These are phyloP conservation scores for Podosphaera aphanis DNA, from an alignment of 2,329 filamentous ascomycete species.

Conservation along the genomic window DNA sequence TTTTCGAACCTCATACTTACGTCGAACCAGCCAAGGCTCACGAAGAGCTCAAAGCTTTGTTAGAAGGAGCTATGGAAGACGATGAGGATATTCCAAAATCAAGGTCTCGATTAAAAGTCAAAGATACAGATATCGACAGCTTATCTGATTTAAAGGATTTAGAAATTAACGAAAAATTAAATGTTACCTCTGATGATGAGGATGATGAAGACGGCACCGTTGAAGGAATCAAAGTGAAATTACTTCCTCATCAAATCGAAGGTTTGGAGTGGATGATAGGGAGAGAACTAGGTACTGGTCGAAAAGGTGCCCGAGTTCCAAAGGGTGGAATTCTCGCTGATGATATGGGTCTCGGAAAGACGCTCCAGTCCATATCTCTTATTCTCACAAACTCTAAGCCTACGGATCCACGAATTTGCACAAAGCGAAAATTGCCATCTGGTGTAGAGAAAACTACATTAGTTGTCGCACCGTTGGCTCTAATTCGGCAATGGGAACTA, in stretches of 20 bases:
- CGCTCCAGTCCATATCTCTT: constrained; percentile 74
- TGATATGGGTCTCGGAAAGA: constrained; percentile 95
- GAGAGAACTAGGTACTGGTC: constrained; percentile 68
- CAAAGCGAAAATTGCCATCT: constrained; percentile 44
- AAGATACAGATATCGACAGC: constrained; percentile 14
- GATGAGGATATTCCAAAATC: constrained; percentile 24
- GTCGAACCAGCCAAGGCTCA: constrained; percentile 44
- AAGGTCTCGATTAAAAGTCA: constrained; percentile 18
- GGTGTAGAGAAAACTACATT: constrained; percentile 57
- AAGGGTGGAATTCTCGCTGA: constrained; percentile 91
- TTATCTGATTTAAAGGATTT: no score
- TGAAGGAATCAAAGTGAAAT: constrained; percentile 63
- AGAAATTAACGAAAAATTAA: constrained; percentile 18
- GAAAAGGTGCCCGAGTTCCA: constrained; percentile 49
- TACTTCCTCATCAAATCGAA: constrained; percentile 83
- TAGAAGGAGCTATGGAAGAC: constrained; percentile 61
- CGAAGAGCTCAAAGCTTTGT: constrained; percentile 56
- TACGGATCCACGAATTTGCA: constrained; percentile 28
- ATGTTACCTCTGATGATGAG: constrained; percentile 19
- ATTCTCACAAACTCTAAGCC: constrained; percentile 65
- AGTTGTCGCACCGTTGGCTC: constrained; percentile 73
- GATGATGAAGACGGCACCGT: constrained; percentile 43
- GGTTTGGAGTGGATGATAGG: constrained; percentile 90
- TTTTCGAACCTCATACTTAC: constrained; percentile 13
- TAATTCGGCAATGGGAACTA: constrained; percentile 92